Evolutionary conservation across 169 alveolate genomes (phyloP).

Genomic region (Condylostoma magnum): DNA sequence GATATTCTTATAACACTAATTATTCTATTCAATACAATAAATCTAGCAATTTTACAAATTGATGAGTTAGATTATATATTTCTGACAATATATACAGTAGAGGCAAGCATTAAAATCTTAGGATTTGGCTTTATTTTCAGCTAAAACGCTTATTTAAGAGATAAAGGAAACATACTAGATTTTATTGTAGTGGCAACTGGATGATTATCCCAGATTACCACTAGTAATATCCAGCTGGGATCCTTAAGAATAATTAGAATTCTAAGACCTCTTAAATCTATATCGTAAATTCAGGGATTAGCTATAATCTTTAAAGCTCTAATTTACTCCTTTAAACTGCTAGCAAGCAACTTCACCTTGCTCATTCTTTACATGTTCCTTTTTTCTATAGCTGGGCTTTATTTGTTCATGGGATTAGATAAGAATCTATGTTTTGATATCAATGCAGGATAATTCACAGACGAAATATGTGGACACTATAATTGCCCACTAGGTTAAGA

Average conservation of each 20-base stretch:
- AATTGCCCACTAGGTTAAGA: not conserved
- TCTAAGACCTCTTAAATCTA: constrained; percentile 80
- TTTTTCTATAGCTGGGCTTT: constrained; percentile 29
- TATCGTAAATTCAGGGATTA: constrained; percentile 70
- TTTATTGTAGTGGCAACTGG: constrained; percentile 76
- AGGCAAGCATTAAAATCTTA: constrained; percentile 71
- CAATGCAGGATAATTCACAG: not conserved
- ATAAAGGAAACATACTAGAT: constrained; percentile 85
- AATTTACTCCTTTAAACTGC: constrained; percentile 14
- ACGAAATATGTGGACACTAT: not conserved
- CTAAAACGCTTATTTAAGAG: constrained; percentile 79
- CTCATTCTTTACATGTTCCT: constrained; percentile 17
- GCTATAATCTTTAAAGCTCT: constrained; percentile 25
- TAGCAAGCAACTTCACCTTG: not conserved
- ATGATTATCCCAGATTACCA: constrained; percentile 36
- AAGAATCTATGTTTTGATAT: not conserved
- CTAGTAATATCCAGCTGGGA: not conserved
- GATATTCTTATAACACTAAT: not conserved
- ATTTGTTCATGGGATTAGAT: constrained; percentile 6
- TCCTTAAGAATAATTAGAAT: constrained; percentile 71
- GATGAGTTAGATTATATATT: constrained; percentile 29
- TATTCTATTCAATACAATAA: constrained; percentile 9
- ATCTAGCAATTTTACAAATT: not conserved
- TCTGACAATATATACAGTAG: constrained; percentile 70
- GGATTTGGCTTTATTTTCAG: constrained; percentile 63